phyloP scores from a whole-genome alignment of 2,329 filamentous ascomycete species.

The Pochonia chlamydosporia region DNA sequence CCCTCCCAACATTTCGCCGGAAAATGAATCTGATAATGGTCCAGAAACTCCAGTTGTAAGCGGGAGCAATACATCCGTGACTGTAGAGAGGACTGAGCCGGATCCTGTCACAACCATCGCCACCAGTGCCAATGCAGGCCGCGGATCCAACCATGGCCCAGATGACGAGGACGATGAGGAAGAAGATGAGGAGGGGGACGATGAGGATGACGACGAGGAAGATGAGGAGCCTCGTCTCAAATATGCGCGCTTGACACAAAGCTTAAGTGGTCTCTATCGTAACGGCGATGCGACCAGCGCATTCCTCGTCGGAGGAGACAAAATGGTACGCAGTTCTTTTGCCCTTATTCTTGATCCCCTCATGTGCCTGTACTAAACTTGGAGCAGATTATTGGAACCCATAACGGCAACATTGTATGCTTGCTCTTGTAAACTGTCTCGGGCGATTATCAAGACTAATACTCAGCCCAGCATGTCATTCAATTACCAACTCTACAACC shows the following conservation, averaged over 20 bases:
- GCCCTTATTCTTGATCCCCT: constrained; percentile 12
- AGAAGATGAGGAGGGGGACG: constrained; percentile 51
- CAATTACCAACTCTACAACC: constrained; percentile 76
- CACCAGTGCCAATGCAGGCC: background rate
- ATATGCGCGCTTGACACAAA: constrained; percentile 80
- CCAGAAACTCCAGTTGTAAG: background rate
- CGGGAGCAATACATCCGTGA: background rate
- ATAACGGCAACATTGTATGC: constrained; percentile 92
- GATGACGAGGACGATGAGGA: constrained; percentile 36
- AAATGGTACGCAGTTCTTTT: constrained; percentile 63
- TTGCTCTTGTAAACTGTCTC: background rate
- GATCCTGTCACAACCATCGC: no score
- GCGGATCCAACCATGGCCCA: constrained; percentile 17
- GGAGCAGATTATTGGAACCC: constrained; percentile 78
- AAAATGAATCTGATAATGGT: background rate
- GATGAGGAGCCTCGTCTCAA: constrained; percentile 94
- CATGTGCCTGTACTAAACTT: constrained; percentile 13
- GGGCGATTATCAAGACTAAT: background rate
- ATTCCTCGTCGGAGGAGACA: constrained; percentile 87
- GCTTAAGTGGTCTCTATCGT: constrained; percentile 75
- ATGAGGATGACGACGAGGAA: constrained; percentile 73
- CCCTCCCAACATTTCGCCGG: background rate
- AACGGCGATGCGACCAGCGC: constrained; percentile 93
- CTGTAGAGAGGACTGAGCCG: background rate
- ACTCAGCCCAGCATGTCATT: constrained; percentile 64